Percentiles rank a stretch among this genome's conserved stretches.
These are phyloP conservation scores for Chaetomium olivaceum DNA, from an alignment of 2,329 filamentous ascomycete genomes.

Conservation along the genomic window DNA sequence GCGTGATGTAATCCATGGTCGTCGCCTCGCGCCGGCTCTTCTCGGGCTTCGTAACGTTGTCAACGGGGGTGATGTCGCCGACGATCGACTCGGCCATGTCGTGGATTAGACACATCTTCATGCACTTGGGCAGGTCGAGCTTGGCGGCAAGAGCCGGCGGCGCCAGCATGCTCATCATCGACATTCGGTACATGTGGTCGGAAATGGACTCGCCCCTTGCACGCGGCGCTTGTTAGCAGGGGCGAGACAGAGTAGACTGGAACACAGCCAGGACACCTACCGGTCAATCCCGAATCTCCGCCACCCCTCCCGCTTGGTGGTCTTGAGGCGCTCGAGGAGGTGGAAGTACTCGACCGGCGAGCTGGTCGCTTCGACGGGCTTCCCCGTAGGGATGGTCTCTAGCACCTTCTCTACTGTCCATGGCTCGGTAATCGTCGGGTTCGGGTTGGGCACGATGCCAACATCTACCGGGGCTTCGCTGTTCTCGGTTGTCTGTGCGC, in stretches of 20 bases:
- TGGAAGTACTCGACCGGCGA: constrained; percentile 94
- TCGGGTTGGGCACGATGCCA: constrained; percentile 38
- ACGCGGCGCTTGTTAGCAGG: constrained; percentile 16
- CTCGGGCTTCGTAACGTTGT: constrained; percentile 80
- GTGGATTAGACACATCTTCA: constrained; percentile 93
- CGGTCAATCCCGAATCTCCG: constrained; percentile 75
- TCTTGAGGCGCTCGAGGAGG: constrained; percentile 90
- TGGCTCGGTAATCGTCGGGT: constrained; percentile 46
- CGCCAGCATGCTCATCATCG: constrained; percentile 89
- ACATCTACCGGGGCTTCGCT: constrained; percentile 20
- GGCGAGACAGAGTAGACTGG: neutral
- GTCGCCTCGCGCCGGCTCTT: constrained; percentile 84
- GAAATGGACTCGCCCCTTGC: constrained; percentile 82
- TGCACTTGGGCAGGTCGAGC: constrained; percentile 80
- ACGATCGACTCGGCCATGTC: constrained; percentile 97
- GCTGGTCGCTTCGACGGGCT: constrained; percentile 59
- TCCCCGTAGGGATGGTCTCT: constrained; percentile 59
- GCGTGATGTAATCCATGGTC: constrained; percentile 89
- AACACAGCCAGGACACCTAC: constrained; percentile 40
- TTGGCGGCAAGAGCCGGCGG: constrained; percentile 69
- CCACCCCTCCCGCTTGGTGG: constrained; percentile 95
- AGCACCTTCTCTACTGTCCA: constrained; percentile 66
- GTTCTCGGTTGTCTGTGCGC: constrained; percentile 12
- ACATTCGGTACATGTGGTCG: constrained; percentile 99
- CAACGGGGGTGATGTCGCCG: constrained; percentile 93